Evolutionary conservation across 1,284 basidiomycete genomes (phyloP), one percentile per base, ranked within the genome.

Genomic region (Marasmius tenuissimus): DNA sequence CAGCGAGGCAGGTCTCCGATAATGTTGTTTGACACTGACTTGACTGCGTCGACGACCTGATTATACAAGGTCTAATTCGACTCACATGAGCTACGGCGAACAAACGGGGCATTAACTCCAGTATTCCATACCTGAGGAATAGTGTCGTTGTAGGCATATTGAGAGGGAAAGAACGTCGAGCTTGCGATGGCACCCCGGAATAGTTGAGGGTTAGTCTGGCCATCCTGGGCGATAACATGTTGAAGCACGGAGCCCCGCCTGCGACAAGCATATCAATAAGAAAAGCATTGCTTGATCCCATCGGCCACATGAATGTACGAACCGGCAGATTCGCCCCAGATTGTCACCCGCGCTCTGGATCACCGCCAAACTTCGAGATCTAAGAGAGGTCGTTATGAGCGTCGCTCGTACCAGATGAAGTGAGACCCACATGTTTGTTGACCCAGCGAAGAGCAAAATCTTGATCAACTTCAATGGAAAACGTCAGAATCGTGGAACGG

Each of bases 181-280:
- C 79, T 82, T 1, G 78, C 75, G 4, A 82, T 81, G 1, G 78
- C 82, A 12, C 63, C 72, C 56, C 70, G 70, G 70, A 83, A 84
- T 9, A 84, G 63, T 0, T 75, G 74, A 1, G 81, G 82, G 9
- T 69, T 66, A 0, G 75, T 77, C 39, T 71, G 68, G 1, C 78
- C 78, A 16, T 69, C 69, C 35, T 75, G 55, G 12, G 76, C 76
- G 20, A 65, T 53, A 10, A 67, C 52, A 40, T 68, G 67, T 39
- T 64, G 62, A 27, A 67, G 33, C 9, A 67, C 64, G 11, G 67
- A 68, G 12, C 66, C 67, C 60, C 67, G 18, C 67, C 65, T 64
- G 27, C 27, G 27, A 27, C 49, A 27, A 4, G 14, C 1, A 16
- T 57, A 39, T 22, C n/a, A 39, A 39, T n/a, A n/a, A n/a, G n/a